Percentiles rank a stretch among this genome's conserved stretches.
phyloP scores from a whole-genome alignment of 2,329 filamentous ascomycete genomes.

The Aureobasidium sp. region DNA sequence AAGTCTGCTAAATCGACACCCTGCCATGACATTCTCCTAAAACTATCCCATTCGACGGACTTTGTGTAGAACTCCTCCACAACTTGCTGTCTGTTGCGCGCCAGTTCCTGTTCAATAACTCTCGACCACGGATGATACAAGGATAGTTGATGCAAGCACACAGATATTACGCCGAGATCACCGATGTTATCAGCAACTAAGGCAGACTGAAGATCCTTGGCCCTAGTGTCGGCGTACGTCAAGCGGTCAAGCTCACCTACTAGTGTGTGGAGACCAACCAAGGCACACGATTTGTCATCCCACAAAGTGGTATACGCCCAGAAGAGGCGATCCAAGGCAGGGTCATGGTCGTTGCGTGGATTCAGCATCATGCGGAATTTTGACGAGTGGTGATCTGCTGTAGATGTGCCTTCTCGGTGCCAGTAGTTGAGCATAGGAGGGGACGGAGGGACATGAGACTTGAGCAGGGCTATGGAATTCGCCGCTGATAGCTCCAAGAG shows the following conservation, averaged over 20 bases:
- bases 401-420: constrained; percentile 19
- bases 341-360: neutral
- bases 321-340: constrained; percentile 2
- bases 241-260: constrained; percentile 2
- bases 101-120: neutral
- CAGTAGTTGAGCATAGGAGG: constrained; percentile 24
- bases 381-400: neutral
- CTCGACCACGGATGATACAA: constrained; percentile 18
- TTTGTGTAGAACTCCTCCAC: constrained; percentile 5
- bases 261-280: neutral
- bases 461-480: constrained; percentile 24
- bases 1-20: constrained; percentile 8
- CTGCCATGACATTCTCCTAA: constrained; percentile 18
- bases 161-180: constrained; percentile 3
- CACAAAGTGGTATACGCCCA: neutral
- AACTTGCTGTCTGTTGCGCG: neutral
- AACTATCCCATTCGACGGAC: neutral
- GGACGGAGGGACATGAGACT: constrained; percentile 35
- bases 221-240: neutral
- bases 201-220: neutral
- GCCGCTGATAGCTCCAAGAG: constrained; percentile 5
- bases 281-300: neutral
- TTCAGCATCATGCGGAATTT: neutral
- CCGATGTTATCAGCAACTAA: neutral
- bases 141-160: constrained; percentile 10